Percentiles rank a stretch among this genome's conserved stretches.
These are phyloP conservation scores for Saccharomycopsis oosterbeekiorum DNA, from an alignment of 805 yeast genomes.

Conservation along the genomic window DNA sequence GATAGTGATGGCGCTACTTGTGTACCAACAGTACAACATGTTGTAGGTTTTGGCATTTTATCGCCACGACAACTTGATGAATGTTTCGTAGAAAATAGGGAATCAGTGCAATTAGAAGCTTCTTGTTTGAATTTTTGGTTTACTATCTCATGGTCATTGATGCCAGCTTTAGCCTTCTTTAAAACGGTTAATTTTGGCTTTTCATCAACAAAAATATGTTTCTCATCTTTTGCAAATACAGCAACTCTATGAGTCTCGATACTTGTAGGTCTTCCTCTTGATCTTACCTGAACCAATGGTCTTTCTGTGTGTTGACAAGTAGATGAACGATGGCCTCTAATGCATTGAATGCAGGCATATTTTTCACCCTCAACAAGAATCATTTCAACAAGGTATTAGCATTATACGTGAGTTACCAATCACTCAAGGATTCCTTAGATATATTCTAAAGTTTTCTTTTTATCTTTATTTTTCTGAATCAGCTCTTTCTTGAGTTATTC, in stretches of 20 bases:
- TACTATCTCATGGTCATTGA: neutral
- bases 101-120: neutral
- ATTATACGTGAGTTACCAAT: neutral
- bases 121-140: neutral
- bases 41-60: neutral
- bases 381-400: slow-evolving; percentile 32
- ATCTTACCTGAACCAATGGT: slow-evolving; percentile 74
- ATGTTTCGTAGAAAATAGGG: neutral
- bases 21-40: neutral
- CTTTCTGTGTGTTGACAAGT: slow-evolving; percentile 75
- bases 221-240: slow-evolving; percentile 9
- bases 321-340: slow-evolving; percentile 86
- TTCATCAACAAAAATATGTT: neutral
- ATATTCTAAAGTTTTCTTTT: neutral
- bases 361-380: slow-evolving; percentile 70
- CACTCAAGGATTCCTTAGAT: neutral
- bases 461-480: neutral
- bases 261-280: slow-evolving; percentile 74
- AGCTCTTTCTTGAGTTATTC: neutral
- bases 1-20: neutral
- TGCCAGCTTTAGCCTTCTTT: neutral
- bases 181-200: neutral
- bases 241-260: slow-evolving; percentile 12
- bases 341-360: slow-evolving; percentile 79
- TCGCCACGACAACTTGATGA: neutral